phyloP scores from a whole-genome alignment of 805 yeast species.

The Wickerhamiella domercqiae region DNA sequence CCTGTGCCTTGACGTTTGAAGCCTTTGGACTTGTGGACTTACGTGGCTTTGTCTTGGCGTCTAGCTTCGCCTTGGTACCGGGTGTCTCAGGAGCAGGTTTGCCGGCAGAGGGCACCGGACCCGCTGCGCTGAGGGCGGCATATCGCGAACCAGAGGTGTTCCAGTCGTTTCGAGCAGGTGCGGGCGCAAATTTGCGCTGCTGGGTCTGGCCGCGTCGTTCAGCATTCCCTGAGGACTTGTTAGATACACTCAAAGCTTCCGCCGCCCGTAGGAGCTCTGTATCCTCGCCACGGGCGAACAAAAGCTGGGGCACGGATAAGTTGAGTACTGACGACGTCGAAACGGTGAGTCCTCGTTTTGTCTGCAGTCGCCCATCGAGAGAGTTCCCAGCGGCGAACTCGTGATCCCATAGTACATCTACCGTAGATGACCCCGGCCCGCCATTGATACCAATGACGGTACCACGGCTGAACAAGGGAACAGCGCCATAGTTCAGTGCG shows the following conservation, averaged over 20 bases:
- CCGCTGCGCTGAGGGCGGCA: too few species aligned
- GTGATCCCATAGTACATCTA: conserved; percentile 72
- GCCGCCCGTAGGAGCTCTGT: not conserved
- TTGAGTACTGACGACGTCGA: conserved; percentile 74
- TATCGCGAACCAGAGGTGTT: too few species aligned
- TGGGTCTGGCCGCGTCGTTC: not conserved
- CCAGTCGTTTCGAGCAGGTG: conserved; percentile 6
- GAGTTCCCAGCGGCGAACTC: conserved; percentile 71
- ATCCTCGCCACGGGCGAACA: conserved; percentile 38
- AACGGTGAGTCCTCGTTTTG: conserved; percentile 72
- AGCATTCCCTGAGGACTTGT: not conserved
- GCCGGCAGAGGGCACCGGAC: not conserved
- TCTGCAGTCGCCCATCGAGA: conserved; percentile 58
- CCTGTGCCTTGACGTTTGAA: not conserved
- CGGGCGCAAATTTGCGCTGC: conserved; percentile 3
- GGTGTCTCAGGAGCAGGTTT: conserved; percentile 20
- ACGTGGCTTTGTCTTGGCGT: not conserved
- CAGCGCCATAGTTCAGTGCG: conserved; percentile 75
- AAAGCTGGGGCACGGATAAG: conserved; percentile 55
- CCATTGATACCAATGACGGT: conserved; percentile 60
- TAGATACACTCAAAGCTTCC: too few species aligned
- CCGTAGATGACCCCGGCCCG: conserved; percentile 30
- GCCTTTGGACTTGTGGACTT: not conserved
- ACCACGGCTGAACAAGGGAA: conserved; percentile 76
- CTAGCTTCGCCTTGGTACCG: not conserved